Percentiles rank a stretch among this genome's conserved stretches.
These are phyloP conservation scores for Pythium sp. DNA, from an alignment of 352 stramenopile genomes.

Conservation along the genomic window DNA sequence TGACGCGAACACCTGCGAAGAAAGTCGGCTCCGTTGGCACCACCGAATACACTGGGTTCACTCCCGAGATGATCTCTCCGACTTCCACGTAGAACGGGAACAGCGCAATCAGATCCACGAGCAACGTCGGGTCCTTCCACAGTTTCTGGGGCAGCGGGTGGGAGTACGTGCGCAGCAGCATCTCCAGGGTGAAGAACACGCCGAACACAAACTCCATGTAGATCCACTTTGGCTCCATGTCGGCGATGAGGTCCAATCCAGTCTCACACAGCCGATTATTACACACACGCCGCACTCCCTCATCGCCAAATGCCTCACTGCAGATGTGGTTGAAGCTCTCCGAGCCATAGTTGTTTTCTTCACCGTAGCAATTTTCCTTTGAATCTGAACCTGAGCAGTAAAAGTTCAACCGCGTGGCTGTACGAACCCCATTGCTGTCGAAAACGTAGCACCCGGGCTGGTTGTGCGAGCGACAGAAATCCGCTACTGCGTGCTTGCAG, in stretches of 20 bases:
- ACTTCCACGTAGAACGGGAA: conserved; percentile 38
- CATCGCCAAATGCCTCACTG: conserved; percentile 21
- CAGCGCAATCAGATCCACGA: conserved; percentile 27
- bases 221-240: conserved; percentile 52
- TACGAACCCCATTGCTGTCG: conserved; percentile 18
- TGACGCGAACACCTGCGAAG: conserved; percentile 34
- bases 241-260: conserved; percentile 29
- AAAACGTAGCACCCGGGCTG: conserved; percentile 38
- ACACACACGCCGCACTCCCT: conserved; percentile 26
- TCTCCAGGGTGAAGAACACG: conserved; percentile 39
- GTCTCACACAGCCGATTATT: conserved; percentile 48
- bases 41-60: conserved; percentile 32
- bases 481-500: conserved; percentile 35
- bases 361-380: conserved; percentile 22
- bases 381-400: conserved; percentile 19
- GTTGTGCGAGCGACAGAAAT: conserved; percentile 33
- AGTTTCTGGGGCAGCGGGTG: conserved; percentile 29
- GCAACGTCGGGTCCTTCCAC: conserved; percentile 24
- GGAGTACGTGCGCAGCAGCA: conserved; percentile 26
- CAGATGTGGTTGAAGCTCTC: conserved; percentile 22
- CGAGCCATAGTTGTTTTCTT: conserved; percentile 36
- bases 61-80: conserved; percentile 20
- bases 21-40: conserved; percentile 40
- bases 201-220: conserved; percentile 48
- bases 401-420: conserved; percentile 24